phyloP scores from a whole-genome alignment of 2,329 filamentous ascomycete species.

The Fusarium humuli region DNA sequence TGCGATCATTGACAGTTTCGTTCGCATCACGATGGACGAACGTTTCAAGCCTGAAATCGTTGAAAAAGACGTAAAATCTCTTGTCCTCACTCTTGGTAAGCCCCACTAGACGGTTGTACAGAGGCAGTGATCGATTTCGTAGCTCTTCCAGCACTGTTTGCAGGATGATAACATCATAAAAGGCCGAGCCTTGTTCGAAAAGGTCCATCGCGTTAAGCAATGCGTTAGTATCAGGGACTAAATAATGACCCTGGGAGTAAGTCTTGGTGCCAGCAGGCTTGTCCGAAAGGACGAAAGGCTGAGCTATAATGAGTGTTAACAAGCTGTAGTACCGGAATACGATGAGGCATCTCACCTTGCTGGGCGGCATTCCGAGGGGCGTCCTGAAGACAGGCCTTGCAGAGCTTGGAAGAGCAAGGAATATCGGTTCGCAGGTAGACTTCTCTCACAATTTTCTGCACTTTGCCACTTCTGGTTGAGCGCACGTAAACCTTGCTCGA shows the following conservation, averaged over 20 bases:
- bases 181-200: conserved; percentile 90
- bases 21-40: conserved; percentile 79
- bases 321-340: background rate
- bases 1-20: conserved; percentile 95
- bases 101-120: conserved; percentile 92
- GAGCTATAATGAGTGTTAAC: conserved; percentile 61
- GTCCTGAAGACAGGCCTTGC: conserved; percentile 76
- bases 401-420: conserved; percentile 93
- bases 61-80: conserved; percentile 98
- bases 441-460: conserved; percentile 98
- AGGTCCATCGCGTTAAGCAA: conserved; percentile 96
- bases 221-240: conserved; percentile 96
- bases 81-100: conserved; percentile 97
- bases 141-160: conserved; percentile 98
- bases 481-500: conserved; percentile 96
- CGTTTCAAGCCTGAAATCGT: conserved; percentile 95
- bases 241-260: conserved; percentile 90
- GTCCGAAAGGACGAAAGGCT: conserved; percentile 88
- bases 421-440: conserved; percentile 97
- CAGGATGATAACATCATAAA: conserved; percentile 96
- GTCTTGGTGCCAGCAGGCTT: conserved; percentile 84
- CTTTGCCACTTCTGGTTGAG: conserved; percentile 94
- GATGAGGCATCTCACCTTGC: conserved; percentile 66
- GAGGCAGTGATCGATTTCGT: conserved; percentile 89
- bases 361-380: conserved; percentile 85